Base-by-base conservation (phyloP, 2,329 filamentous ascomycete genomes). In the Aspergillus sp. region DNA sequence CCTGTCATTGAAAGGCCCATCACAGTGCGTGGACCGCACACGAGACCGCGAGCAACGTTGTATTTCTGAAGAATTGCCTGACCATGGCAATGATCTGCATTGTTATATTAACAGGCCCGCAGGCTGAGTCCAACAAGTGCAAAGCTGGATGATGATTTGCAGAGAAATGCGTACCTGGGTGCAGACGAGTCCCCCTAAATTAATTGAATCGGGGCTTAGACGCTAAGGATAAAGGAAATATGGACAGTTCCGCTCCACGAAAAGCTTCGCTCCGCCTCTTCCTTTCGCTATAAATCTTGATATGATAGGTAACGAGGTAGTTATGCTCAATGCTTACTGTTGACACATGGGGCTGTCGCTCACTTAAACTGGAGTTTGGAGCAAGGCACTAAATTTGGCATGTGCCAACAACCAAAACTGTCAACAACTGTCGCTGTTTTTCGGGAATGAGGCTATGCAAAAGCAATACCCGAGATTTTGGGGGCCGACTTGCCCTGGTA, bases 191-290 rank as follows among this genome's bases (percentile, higher is more conserved):
- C 4, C 27, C 27, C 27, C 9, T 31, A 4, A 31, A 31, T 31
- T 31, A 31, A 12, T 31, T 31, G 27, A 17, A 33, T 24, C 23
- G 23, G 24, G 23, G 24, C 17, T 27, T 17, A 33, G 17, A 35
- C 37, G 39, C 49, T 52, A 52, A 52, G 24, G 23, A 40, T 33
- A 41, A 52, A 52, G 24, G 23, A 40, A 43, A 41, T 21, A 37
- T 48, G 46, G 31, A 33, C 37, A 24, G 24, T 52, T 52, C 14
- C 27, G 19, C 51, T 21, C 43, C 43, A 39, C 17, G 41, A 21
- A 31, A 46, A 53, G 43, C 51, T 53, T 53, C 41, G 40, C 50
- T 45, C 50, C 39, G 31, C 41, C 50, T 52, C 47, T 14, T 39
- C 27, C 31, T 49, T 49, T 49, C 11, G 27, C 27, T 31, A 4